Percentiles rank a stretch among this genome's conserved stretches.
These are phyloP conservation scores for Podila epigama DNA, from an alignment of 192 early-diverging fungal species.

Conservation along the genomic window DNA sequence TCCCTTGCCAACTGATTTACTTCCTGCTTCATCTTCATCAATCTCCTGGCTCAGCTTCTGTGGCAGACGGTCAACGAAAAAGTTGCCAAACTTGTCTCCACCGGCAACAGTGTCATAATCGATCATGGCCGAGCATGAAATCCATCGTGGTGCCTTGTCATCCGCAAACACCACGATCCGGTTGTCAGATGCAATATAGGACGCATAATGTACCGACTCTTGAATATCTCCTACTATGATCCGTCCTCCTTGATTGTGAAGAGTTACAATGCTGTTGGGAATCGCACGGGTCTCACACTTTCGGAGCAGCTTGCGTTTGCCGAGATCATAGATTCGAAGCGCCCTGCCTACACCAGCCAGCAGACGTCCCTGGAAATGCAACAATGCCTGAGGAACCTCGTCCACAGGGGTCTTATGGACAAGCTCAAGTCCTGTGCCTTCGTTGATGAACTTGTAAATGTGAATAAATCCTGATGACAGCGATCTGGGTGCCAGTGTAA, in stretches of 20 bases:
- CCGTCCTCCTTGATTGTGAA: conserved; percentile 83
- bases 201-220: conserved; percentile 84
- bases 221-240: conserved; percentile 89
- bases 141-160: conserved; percentile 89
- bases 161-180: conserved; percentile 92
- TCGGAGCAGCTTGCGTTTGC: conserved; percentile 86
- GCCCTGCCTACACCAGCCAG: conserved; percentile 88
- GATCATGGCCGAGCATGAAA: conserved; percentile 78
- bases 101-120: conserved; percentile 94
- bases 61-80: conserved; percentile 81
- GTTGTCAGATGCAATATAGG: conserved; percentile 77
- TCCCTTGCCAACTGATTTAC: conserved; percentile 81
- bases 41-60: conserved; percentile 69
- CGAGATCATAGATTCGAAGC: conserved; percentile 92
- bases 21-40: conserved; percentile 89
- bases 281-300: conserved; percentile 88
- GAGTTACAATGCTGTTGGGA: conserved; percentile 72
- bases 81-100: conserved; percentile 98
- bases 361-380: conserved; percentile 86
- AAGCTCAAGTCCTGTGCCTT: conserved; percentile 73
- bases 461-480: conserved; percentile 76
- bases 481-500: conserved; percentile 72
- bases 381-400: conserved; percentile 83
- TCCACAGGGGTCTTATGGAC: conserved; percentile 91
- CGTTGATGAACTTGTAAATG: conserved; percentile 73